Evolutionary conservation across 768 basidiomycete species (phyloP).

Genomic region (Galerina marginata): DNA sequence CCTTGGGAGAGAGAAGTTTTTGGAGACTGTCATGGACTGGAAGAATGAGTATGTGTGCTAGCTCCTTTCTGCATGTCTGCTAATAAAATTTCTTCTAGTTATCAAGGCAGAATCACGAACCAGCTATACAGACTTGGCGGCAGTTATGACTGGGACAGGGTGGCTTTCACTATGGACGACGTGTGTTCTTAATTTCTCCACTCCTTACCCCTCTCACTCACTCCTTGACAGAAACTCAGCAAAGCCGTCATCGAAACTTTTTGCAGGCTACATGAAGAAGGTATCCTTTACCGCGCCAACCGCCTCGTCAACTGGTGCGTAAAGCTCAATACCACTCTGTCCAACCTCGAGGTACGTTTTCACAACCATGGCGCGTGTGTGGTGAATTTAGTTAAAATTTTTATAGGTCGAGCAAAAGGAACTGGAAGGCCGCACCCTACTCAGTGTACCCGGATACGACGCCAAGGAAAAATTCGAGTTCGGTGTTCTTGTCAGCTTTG

Average conservation of each 20-base stretch:
- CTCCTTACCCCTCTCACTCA: background rate
- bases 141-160: conserved; percentile 93
- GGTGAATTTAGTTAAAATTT: background rate
- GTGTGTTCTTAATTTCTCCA: conserved; percentile 43
- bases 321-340: conserved; percentile 91
- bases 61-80: background rate
- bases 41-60: conserved; percentile 82
- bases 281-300: conserved; percentile 93
- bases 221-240: conserved; percentile 61
- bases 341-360: conserved; percentile 84
- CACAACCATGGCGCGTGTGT: background rate
- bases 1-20: conserved; percentile 90
- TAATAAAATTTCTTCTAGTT: conserved; percentile 52
- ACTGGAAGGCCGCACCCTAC: conserved; percentile 80
- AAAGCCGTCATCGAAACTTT: conserved; percentile 93
- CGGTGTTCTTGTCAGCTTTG: conserved; percentile 95
- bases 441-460: conserved; percentile 95
- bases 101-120: conserved; percentile 90
- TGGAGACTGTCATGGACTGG: conserved; percentile 94
- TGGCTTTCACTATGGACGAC: conserved; percentile 95
- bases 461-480: conserved; percentile 96
- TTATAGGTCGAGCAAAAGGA: conserved; percentile 88
- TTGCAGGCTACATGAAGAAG: conserved; percentile 89
- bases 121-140: conserved; percentile 90
- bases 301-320: conserved; percentile 99